Base-by-base conservation (phyloP, 225 moss, liverwort and hornwort genomes). In the Pleurozium schreberi region DNA sequence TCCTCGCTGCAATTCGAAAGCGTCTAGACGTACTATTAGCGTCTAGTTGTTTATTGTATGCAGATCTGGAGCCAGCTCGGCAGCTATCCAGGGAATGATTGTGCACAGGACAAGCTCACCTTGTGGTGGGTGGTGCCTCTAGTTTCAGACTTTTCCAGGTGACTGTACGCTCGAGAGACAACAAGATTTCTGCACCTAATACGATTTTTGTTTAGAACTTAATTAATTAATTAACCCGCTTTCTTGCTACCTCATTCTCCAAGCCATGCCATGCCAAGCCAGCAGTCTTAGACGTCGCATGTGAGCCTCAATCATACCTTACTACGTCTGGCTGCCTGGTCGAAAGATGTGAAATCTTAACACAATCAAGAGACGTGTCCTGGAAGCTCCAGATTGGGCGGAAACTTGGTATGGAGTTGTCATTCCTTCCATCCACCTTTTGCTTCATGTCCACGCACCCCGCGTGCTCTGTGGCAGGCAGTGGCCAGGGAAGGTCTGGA, bases 321-420 rank as follows among this genome's bases (percentile, higher is more conserved):
- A n/a, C 49, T 42, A 53, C 20, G 43, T 47, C 47, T 57, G 57
- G 4, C 43, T 63, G 20, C 31, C 28, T 52, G 77, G 16, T 60
- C n/a, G 62, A 74, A 77, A 15, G 75, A 80, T 80, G 82, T 55
- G 88, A 88, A 85, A 91, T 92, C 90, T 85, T 85, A 88, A 88
- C 73, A 74, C 86, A 82, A 80, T 34, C 80, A 71, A 88, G 87
- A 90, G 85, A 84, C 87, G 90, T 92, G 90, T 79, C 63, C 77
- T 91, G 75, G 90, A 94, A 89, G 90, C 81, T 75, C 88, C 87
- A 77, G 82, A 89, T 83, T 91, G 87, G 74, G 79, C 61, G 84
- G 86, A 86, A 84, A 89, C 84, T 85, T 84, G 65, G 81, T 84
- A 80, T 50, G 62, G 86, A 55, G 86, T 83, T 88, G 71, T 64